Evolutionary conservation across 1,284 basidiomycete species (phyloP), one percentile per base, ranked within the genome.

Genomic region (Ceratobasidium sp.): DNA sequence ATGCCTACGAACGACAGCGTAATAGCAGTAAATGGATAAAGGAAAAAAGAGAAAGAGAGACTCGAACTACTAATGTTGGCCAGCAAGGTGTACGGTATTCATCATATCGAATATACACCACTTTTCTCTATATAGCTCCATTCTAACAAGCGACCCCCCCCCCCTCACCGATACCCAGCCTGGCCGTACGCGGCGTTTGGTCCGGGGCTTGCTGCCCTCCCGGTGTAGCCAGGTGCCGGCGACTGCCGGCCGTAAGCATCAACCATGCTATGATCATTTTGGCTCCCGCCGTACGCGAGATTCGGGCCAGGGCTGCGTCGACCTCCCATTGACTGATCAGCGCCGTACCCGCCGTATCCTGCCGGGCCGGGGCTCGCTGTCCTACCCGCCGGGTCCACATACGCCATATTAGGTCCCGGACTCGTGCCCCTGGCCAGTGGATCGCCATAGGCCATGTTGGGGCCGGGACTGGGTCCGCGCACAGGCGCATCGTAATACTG

Each of bases 271-370:
- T 49, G 58, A 53, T 71, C 74, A n/a, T 39, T 65, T n/a, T 48
- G 54, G 19, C 74, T 53, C 29, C 76, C 74, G 6, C 76, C 76
- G 39, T 76, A 76, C 37, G 75, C 74, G 9, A 31, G 22, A 39
- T 74, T 76, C 31, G 77, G 77, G 14, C 77, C 77, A 39, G 77
- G 77, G 43, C 75, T 76, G 37, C 37, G 49, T 34, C 77, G 81
- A 43, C 46, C 64, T 34, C 46, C 58, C 69, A 91, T 90, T 19
- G 87, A 85, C 80, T 92, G 27, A 6, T 31, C 19, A 22, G 41
- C 49, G n/a, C 3, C 11, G 29, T 63, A 63, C 14, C 59, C 72
- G 19, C 59, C 72, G 41, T 56, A 72, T 63, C 31, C 65, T 24
- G 34, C 37, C 2, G 59, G 72, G 34, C n/a, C 72, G 2, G 58